Evolutionary conservation across 225 moss, liverwort and hornwort genomes (phyloP).

Genomic region (Rhytidiadelphus loreus): DNA sequence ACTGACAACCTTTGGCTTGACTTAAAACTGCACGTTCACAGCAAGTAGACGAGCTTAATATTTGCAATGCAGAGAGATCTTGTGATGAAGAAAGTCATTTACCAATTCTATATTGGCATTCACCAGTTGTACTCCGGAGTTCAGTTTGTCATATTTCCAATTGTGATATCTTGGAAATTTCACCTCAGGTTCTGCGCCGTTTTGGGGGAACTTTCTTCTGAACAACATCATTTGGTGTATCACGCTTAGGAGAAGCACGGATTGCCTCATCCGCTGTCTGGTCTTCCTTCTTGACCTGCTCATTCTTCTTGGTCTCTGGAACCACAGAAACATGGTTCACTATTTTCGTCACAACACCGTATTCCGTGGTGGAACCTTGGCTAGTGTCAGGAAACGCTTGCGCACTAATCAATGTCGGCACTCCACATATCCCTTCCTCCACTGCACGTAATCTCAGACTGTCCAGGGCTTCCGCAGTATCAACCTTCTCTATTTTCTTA

Average conservation of each 20-base stretch:
- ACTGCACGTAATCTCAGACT: conserved; percentile 39
- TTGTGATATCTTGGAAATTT: not conserved
- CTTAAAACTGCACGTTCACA: not conserved
- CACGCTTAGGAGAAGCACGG: not conserved
- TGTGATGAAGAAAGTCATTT: not conserved
- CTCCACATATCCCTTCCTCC: conserved; percentile 31
- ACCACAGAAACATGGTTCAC: conserved; percentile 15
- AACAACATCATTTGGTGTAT: conserved; percentile 1
- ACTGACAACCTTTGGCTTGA: not conserved
- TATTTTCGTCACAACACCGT: conserved; percentile 49
- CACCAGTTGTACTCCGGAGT: not conserved
- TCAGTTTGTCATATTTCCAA: not conserved
- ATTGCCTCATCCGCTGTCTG: not conserved
- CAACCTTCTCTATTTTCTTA: conserved; percentile 23
- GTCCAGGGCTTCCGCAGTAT: conserved; percentile 34
- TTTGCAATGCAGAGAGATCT: not conserved
- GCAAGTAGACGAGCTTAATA: not conserved
- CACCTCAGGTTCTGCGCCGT: conserved; percentile 28
- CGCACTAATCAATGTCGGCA: conserved; percentile 28
- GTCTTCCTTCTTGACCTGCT: not conserved
- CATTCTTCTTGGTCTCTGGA: not conserved
- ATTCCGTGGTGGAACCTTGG: conserved; percentile 46
- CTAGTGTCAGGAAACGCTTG: conserved; percentile 42
- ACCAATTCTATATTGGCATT: not conserved
- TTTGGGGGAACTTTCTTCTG: conserved; percentile 14